These are phyloP conservation scores for Artemisia argyi DNA, from an alignment of 129 eudicot genomes.

Conservation along the genomic window DNA sequence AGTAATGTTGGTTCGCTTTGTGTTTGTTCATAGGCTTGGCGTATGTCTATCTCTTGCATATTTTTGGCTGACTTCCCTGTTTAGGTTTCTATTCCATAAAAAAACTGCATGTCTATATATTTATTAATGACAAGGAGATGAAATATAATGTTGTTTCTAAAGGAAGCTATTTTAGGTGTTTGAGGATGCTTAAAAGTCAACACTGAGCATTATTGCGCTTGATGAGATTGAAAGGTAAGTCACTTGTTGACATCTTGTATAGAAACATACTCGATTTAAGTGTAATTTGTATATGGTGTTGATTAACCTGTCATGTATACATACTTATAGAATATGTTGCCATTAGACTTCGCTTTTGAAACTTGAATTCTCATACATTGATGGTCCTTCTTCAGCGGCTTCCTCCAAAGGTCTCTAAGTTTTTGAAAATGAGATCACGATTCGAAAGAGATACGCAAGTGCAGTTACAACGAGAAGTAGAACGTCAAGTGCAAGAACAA, in stretches of 20 bases:
- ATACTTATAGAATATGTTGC: conserved; percentile 95
- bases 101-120: too few relatives aligned
- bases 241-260: conserved; percentile 7
- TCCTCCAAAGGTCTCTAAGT: conserved; percentile 72
- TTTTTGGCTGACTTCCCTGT: too few relatives aligned
- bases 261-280: not conserved
- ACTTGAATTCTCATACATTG: conserved; percentile 86
- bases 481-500: too few relatives aligned
- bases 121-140: not conserved
- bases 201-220: conserved; percentile 81
- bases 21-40: too few relatives aligned
- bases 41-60: too few relatives aligned
- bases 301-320: conserved; percentile 22
- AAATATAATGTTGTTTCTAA: conserved; percentile 8
- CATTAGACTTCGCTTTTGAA: conserved; percentile 95
- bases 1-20: not conserved
- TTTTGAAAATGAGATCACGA: not conserved
- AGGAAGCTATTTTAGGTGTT: conserved; percentile 18
- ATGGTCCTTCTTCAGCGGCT: conserved; percentile 95
- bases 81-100: too few relatives aligned
- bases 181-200: conserved; percentile 98
- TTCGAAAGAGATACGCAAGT: too few relatives aligned
- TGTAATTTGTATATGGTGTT: not conserved
- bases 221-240: conserved; percentile 94
- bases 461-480: too few relatives aligned